Evolutionary conservation across 73 alveolate genomes (phyloP).

Genomic region (Paramecium pentaurelia): DNA sequence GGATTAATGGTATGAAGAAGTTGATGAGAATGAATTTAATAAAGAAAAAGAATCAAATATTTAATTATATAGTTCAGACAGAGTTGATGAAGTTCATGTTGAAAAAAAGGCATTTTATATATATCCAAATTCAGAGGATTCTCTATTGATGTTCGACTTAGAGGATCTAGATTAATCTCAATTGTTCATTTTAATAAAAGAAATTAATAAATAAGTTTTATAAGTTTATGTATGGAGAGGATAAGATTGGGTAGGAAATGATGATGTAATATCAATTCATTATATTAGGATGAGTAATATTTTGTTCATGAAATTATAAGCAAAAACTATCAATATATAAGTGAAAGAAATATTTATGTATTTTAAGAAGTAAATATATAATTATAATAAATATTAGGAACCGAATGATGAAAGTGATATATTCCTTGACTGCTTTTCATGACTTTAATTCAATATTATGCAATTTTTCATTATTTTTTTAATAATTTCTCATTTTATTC

Average conservation of each 20-base stretch:
- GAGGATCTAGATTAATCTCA: neutral
- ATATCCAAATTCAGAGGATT: constrained; percentile 23
- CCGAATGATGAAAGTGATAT: constrained; percentile 31
- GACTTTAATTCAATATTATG: neutral
- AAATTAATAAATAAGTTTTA: neutral
- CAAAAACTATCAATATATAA: neutral
- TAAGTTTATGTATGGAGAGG: constrained; percentile 32
- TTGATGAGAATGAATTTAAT: constrained; percentile 44
- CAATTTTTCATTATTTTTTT: neutral
- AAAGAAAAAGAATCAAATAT: neutral
- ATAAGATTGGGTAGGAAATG: constrained; percentile 4
- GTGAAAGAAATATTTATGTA: neutral
- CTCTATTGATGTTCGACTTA: neutral
- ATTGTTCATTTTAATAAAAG: neutral
- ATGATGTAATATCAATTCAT: constrained; percentile 20
- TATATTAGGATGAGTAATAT: neutral
- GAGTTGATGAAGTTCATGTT: neutral
- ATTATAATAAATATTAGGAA: neutral
- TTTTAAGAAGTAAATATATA: neutral
- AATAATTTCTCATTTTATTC: too few relatives aligned
- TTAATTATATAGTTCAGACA: constrained; percentile 9
- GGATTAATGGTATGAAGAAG: constrained; percentile 71
- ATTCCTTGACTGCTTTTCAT: constrained; percentile 25
- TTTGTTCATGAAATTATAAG: neutral
- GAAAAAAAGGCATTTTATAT: neutral